These are phyloP conservation scores for Hansenula sp. DNA, from an alignment of 1,139 yeast species.

Conservation along the genomic window DNA sequence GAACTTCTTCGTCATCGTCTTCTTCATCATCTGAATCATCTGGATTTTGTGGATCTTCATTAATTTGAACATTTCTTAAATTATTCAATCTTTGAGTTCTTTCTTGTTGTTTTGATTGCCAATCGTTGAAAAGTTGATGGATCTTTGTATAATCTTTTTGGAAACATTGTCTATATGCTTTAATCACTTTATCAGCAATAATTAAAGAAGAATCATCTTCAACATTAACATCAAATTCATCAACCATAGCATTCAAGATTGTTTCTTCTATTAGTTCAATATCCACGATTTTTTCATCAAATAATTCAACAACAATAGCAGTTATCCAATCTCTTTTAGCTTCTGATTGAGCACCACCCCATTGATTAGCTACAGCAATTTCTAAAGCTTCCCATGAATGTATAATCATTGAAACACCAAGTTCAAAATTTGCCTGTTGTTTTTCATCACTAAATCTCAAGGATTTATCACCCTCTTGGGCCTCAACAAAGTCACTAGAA, in stretches of 20 bases:
- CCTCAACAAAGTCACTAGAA: conserved; percentile 32
- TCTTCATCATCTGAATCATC: conserved; percentile 44
- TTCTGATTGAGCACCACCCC: conserved; percentile 94
- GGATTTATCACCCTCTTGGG: conserved; percentile 29
- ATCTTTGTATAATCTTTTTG: conserved; percentile 47
- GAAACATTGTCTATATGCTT: conserved; percentile 61
- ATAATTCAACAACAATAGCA: conserved; percentile 76
- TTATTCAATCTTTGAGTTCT: conserved; percentile 24
- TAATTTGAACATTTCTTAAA: conserved; percentile 36
- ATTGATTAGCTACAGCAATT: conserved; percentile 89
- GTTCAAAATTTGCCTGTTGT: conserved; percentile 80
- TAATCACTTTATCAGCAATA: conserved; percentile 63
- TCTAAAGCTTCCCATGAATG: conserved; percentile 85
- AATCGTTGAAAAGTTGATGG: conserved; percentile 55
- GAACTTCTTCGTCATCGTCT: conserved; percentile 27
- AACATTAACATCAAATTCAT: conserved; percentile 84
- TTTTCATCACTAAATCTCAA: conserved; percentile 55
- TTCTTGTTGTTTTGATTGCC: conserved; percentile 48
- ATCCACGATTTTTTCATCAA: conserved; percentile 62
- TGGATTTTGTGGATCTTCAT: conserved; percentile 59
- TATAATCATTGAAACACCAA: conserved; percentile 90
- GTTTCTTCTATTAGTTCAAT: conserved; percentile 80
- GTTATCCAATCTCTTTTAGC: conserved; percentile 96
- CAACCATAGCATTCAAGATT: conserved; percentile 83
- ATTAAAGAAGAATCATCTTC: conserved; percentile 86